Evolutionary conservation across 2,329 filamentous ascomycete species (phyloP).

Genomic region (Ophiosphaerella narmari): DNA sequence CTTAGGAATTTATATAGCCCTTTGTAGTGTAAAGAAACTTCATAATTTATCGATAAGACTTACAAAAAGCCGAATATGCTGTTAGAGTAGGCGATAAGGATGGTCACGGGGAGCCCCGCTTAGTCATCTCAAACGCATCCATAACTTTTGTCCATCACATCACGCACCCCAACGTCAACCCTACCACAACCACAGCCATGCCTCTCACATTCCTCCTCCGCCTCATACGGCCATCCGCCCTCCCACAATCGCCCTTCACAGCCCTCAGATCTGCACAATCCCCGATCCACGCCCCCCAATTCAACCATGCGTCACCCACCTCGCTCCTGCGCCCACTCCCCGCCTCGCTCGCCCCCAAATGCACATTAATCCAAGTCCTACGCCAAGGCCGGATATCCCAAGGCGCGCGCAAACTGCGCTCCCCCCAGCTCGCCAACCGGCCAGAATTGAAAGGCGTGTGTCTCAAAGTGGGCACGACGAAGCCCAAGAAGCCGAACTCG

Average conservation of each 20-base stretch:
- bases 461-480: constrained; percentile 88
- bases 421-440: constrained; percentile 76
- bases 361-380: constrained; percentile 57
- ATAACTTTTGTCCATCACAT: too few relatives aligned
- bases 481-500: constrained; percentile 99
- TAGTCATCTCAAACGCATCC: too few relatives aligned
- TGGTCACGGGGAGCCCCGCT: too few relatives aligned
- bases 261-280: constrained; percentile 19
- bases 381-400: constrained; percentile 79
- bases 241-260: constrained; percentile 20
- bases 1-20: too few relatives aligned
- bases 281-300: constrained; percentile 22
- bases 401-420: constrained; percentile 81
- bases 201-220: constrained; percentile 46
- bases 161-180: constrained; percentile 1
- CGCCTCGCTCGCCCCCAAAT: constrained; percentile 44
- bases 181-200: constrained; percentile 36
- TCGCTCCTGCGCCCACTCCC: constrained; percentile 44
- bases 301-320: constrained; percentile 24
- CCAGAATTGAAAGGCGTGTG: constrained; percentile 95
- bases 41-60: too few relatives aligned
- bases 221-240: constrained; percentile 43
- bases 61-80: too few relatives aligned
- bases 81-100: too few relatives aligned
- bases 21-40: too few relatives aligned